Conservation (phyloP, 305 asterid genomes). For the Fraxinus floribunda region DNA sequence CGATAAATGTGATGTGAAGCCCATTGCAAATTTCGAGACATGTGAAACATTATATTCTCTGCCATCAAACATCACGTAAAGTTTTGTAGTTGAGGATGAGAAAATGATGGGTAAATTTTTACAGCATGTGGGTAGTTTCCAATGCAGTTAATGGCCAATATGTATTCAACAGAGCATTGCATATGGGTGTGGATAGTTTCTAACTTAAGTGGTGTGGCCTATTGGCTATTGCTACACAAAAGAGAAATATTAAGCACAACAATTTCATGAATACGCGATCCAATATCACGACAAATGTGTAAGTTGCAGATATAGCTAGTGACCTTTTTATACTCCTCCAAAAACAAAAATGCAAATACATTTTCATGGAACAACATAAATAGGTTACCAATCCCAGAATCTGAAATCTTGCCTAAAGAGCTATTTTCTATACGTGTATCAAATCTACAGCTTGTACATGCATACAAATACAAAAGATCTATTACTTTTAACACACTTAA, state of each 20-base stretch:
- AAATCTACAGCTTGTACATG: constrained; percentile 30
- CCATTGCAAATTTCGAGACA: not conserved
- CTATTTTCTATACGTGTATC: constrained; percentile 20
- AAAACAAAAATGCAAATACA: not conserved
- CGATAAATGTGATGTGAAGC: not conserved
- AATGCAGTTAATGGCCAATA: not conserved
- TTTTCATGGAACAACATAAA: not conserved
- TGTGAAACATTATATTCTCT: not conserved
- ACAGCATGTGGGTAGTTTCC: not conserved
- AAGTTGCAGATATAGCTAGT: not conserved
- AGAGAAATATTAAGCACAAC: not conserved
- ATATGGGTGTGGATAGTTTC: not conserved
- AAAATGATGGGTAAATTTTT: not conserved
- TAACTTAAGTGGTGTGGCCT: not conserved
- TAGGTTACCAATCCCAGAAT: constrained; percentile 7
- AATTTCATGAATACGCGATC: not conserved
- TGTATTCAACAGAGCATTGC: not conserved
- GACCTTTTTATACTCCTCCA: not conserved
- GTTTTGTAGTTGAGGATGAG: not conserved
- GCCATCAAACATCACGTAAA: not conserved
- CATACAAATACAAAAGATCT: constrained; percentile 12
- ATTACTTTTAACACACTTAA: constrained; percentile 12
- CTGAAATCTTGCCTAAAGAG: constrained; percentile 12
- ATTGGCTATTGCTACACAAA: not conserved
- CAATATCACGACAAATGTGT: not conserved